phyloP scores from a whole-genome alignment of 2,329 filamentous ascomycete genomes.

The Graphilbum sp. region DNA sequence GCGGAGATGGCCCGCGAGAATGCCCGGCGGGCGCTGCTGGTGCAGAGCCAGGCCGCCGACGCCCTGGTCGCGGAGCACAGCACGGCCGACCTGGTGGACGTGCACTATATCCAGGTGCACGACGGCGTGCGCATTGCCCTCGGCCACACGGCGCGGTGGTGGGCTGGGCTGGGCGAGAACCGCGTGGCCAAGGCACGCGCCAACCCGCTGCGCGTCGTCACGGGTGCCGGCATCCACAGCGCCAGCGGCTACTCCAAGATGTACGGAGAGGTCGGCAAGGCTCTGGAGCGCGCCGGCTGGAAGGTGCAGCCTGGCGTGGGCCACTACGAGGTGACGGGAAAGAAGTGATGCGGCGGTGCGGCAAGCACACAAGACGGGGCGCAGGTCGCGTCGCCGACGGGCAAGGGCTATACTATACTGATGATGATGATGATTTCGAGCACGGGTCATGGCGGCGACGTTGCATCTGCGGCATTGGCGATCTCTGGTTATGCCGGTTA shows the following conservation, averaged over 20 bases:
- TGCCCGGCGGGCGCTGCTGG: slow-evolving; percentile 36
- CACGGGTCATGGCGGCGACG: no score
- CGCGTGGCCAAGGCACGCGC: slow-evolving; percentile 31
- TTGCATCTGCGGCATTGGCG: no score
- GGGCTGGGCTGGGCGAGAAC: slow-evolving; percentile 52
- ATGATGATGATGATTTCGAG: no score
- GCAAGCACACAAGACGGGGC: no score
- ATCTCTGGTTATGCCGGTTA: no score
- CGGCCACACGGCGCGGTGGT: slow-evolving; percentile 56
- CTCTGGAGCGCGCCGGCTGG: slow-evolving; percentile 68
- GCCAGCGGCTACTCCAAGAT: slow-evolving; percentile 59
- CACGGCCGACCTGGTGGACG: slow-evolving; percentile 52
- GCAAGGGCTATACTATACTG: no score
- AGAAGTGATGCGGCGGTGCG: no score
- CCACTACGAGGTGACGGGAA: slow-evolving; percentile 51
- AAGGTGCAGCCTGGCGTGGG: slow-evolving; percentile 59
- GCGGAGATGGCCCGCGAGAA: slow-evolving; percentile 52
- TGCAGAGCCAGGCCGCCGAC: slow-evolving; percentile 53
- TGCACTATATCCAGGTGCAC: slow-evolving; percentile 69
- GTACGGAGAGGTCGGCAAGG: slow-evolving; percentile 63
- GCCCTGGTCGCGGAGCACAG: slow-evolving; percentile 53
- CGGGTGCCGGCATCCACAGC: slow-evolving; percentile 66
- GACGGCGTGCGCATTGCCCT: slow-evolving; percentile 68
- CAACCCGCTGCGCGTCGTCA: slow-evolving; percentile 55
- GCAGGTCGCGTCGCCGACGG: no score